Evolutionary conservation across 148 eudicot genomes (phyloP).

Genomic region (Tetragonia tetragonoides): DNA sequence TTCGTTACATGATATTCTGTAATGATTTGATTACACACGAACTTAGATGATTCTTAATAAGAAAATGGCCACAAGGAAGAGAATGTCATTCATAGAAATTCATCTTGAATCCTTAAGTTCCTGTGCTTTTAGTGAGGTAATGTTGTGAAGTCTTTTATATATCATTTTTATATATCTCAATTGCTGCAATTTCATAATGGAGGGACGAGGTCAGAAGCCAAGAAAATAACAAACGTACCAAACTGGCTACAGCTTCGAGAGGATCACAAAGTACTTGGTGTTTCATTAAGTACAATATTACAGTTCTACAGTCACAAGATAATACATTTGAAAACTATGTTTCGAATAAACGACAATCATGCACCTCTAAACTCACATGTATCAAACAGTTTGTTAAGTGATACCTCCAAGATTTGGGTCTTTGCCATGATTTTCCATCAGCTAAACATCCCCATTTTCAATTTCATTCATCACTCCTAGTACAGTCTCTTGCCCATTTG

Average conservation of each 20-base stretch:
- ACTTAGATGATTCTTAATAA: not conserved
- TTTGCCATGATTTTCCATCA: not conserved
- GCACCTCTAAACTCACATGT: not conserved
- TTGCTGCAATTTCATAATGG: no score
- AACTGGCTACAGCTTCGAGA: not conserved
- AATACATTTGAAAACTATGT: not conserved
- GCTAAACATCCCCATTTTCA: not conserved
- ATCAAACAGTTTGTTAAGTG: not conserved
- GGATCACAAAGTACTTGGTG: not conserved
- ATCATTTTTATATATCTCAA: no score
- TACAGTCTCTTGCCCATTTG: not conserved
- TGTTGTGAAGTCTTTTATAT: no score
- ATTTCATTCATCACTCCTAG: not conserved
- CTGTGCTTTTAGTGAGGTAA: no score
- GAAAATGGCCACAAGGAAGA: no score
- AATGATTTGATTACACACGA: not conserved
- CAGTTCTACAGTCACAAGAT: constrained; percentile 9
- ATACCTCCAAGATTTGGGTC: constrained; percentile 4
- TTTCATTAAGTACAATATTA: constrained; percentile 3
- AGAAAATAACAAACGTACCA: not conserved
- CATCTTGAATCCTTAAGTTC: no score
- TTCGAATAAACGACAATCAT: not conserved
- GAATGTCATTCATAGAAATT: no score
- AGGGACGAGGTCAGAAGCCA: no score
- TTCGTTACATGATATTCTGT: not conserved